Conservation (phyloP, 148 eudicot species). For the Spergularia marina region DNA sequence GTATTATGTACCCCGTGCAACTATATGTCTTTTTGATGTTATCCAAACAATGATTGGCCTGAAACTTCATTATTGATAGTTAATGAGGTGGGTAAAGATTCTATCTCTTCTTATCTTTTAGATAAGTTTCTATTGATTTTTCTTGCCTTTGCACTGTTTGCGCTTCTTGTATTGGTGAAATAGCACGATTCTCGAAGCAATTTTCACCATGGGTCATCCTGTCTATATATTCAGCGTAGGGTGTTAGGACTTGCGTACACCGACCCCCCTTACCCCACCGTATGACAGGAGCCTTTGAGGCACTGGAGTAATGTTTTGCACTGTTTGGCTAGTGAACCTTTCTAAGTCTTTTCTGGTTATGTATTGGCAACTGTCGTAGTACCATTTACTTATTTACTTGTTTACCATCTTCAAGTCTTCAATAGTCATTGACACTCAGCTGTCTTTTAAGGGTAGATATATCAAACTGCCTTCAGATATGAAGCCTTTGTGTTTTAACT, state of each 20-base stretch:
- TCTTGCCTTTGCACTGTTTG: neutral
- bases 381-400: neutral
- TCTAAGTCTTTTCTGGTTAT: neutral
- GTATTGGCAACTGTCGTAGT: neutral
- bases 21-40: neutral
- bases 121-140: neutral
- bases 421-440: neutral
- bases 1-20: no score
- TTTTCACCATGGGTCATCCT: no score
- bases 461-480: constrained; percentile 2
- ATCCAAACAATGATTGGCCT: neutral
- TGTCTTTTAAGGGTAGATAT: neutral
- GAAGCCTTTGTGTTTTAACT: neutral
- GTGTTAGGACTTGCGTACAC: no score
- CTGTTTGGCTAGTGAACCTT: neutral
- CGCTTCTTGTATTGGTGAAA: no score
- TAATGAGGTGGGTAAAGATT: neutral
- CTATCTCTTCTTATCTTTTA: neutral
- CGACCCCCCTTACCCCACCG: no score
- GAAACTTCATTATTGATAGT: neutral
- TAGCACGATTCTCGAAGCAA: no score
- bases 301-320: no score
- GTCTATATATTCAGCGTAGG: no score
- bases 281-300: no score
- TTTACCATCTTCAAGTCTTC: neutral